phyloP scores from a whole-genome alignment of 495 filamentous ascomycete genomes.

The Pyrenula aspistea region DNA sequence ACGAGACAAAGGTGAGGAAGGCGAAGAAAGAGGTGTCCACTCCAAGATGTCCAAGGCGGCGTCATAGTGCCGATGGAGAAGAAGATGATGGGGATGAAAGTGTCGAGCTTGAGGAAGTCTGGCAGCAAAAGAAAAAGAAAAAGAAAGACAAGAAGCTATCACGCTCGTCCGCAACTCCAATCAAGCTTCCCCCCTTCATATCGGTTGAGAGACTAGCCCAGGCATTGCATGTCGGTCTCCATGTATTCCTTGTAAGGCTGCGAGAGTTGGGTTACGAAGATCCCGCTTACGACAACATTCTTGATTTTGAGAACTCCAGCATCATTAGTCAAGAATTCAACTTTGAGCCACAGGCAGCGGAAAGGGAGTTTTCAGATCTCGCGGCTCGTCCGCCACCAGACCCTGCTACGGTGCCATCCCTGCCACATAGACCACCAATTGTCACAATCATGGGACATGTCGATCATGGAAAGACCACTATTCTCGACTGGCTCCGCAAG shows the following conservation, averaged over 20 bases:
- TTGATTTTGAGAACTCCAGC: constrained; percentile 83
- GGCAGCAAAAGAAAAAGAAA: constrained; percentile 33
- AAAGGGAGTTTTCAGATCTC: constrained; percentile 54
- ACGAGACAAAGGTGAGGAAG: constrained; percentile 13
- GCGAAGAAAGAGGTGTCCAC: constrained; percentile 1
- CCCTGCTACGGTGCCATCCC: constrained; percentile 53
- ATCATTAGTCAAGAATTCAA: constrained; percentile 88
- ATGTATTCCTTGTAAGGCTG: constrained; percentile 65
- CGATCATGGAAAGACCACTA: constrained; percentile 96
- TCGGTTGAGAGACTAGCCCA: constrained; percentile 74
- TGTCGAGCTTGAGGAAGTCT: constrained; percentile 21
- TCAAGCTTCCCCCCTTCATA: constrained; percentile 84
- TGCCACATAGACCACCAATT: constrained; percentile 75
- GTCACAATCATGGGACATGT: constrained; percentile 99
- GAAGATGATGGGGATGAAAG: constrained; percentile 23
- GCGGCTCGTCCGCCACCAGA: constrained; percentile 46
- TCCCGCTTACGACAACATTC: constrained; percentile 62
- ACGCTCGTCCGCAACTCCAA: constrained; percentile 38
- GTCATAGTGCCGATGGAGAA: constrained; percentile 14
- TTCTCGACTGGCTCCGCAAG: constrained; percentile 88
- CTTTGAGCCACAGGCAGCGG: constrained; percentile 78
- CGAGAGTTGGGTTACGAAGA: constrained; percentile 73
- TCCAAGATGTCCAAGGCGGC: too few species aligned
- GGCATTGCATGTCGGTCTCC: constrained; percentile 56
- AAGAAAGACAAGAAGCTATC: constrained; percentile 24